A percentile compares a stretch with the other conserved stretches of the same genome.
phyloP scores from a whole-genome alignment of 2,329 filamentous ascomycete species.

The Stemphylium vesicarium region DNA sequence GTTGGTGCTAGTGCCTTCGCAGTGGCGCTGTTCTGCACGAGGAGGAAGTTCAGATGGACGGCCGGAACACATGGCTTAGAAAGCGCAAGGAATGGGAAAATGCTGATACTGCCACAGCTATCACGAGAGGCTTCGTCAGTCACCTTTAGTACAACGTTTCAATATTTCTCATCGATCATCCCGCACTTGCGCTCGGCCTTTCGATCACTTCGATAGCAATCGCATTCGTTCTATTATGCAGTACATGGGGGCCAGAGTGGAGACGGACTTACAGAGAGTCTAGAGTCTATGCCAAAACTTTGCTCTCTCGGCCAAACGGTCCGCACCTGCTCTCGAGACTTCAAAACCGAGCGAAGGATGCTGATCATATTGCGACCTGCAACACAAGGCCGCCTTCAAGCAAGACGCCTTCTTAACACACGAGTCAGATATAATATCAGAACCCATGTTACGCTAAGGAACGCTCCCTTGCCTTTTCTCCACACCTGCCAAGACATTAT shows the following conservation, averaged over 20 bases:
- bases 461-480: neutral
- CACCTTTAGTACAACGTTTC: too few relatives aligned
- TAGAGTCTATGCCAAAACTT: too few relatives aligned
- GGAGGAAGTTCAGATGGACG: neutral
- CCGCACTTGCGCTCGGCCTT: too few relatives aligned
- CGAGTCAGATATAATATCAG: neutral
- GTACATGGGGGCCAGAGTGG: too few relatives aligned
- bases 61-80: neutral
- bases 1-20: neutral
- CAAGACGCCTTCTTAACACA: neutral
- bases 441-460: conserved; percentile 4
- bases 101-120: too few relatives aligned
- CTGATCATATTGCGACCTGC: neutral
- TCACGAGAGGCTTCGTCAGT: too few relatives aligned
- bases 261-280: too few relatives aligned
- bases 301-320: too few relatives aligned
- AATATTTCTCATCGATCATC: too few relatives aligned
- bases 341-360: neutral
- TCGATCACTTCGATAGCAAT: too few relatives aligned
- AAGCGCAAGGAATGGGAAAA: neutral
- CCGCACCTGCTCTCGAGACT: neutral
- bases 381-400: neutral
- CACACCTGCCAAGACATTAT: neutral
- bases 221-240: too few relatives aligned
- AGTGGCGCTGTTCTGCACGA: neutral